Evolutionary conservation across 2,329 filamentous ascomycete species (phyloP).

Genomic region (Capronia coronata): DNA sequence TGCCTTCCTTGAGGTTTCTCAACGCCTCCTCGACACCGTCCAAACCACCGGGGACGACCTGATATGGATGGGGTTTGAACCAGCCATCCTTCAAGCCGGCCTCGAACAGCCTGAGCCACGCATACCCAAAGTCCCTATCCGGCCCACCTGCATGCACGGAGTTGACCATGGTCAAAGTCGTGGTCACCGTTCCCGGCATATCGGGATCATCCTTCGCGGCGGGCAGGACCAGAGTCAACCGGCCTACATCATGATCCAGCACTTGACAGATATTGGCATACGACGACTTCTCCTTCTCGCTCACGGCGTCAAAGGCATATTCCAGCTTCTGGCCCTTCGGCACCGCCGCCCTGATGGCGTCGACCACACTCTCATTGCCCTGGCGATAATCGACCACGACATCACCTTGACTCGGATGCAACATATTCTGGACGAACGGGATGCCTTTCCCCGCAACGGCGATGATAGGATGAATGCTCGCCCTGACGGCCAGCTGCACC

Average conservation of each 20-base stretch:
- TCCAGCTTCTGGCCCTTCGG: conserved; percentile 37
- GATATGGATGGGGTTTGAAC: conserved; percentile 45
- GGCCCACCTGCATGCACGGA: background rate
- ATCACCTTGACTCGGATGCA: conserved; percentile 52
- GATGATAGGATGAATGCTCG: conserved; percentile 57
- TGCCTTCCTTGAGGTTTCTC: conserved; percentile 51
- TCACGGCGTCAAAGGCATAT: conserved; percentile 54
- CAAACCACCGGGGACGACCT: conserved; percentile 50
- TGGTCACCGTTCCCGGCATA: background rate
- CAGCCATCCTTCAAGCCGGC: conserved; percentile 45
- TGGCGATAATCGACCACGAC: conserved; percentile 55
- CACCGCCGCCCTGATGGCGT: conserved; percentile 41
- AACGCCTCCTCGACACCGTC: conserved; percentile 49
- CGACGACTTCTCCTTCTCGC: conserved; percentile 14
- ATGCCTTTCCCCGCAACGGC: conserved; percentile 50
- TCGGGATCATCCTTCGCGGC: background rate
- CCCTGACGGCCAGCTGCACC: conserved; percentile 49
- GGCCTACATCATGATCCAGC: background rate
- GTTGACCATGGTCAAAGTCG: background rate
- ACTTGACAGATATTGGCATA: conserved; percentile 36
- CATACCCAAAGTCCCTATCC: conserved; percentile 39
- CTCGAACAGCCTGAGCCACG: conserved; percentile 41
- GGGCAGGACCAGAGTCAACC: background rate
- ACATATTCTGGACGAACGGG: conserved; percentile 47
- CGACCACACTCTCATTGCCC: conserved; percentile 47